phyloP scores from a whole-genome alignment of 2,329 filamentous ascomycete genomes.

The Daldinia eschscholtzii region DNA sequence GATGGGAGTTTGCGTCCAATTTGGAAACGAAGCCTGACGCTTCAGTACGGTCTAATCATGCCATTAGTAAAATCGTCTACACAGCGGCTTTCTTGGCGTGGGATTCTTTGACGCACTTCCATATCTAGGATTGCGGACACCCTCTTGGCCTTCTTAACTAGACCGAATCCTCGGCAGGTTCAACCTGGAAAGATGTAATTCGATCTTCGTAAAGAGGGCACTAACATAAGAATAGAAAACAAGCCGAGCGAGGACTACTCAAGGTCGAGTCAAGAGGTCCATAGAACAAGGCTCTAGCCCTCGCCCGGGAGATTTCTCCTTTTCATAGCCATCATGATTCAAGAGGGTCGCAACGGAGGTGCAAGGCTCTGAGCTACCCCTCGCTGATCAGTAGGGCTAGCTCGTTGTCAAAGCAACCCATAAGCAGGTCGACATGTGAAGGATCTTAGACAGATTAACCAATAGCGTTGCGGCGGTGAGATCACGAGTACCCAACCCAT shows the following conservation, averaged over 20 bases:
- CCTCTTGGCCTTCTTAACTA: constrained; percentile 6
- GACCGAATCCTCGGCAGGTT: constrained; percentile 14
- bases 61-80: constrained; percentile 28
- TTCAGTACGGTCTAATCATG: constrained; percentile 43
- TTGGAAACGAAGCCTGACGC: constrained; percentile 52
- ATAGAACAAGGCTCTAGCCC: constrained; percentile 1
- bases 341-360: constrained; percentile 29
- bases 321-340: constrained; percentile 33
- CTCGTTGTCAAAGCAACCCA: constrained; percentile 40
- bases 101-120: constrained; percentile 37
- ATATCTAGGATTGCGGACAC: constrained; percentile 24
- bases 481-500: constrained; percentile 39
- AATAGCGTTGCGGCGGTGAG: constrained; percentile 22
- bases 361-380: constrained; percentile 38
- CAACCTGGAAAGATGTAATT: not conserved
- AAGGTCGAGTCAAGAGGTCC: constrained; percentile 14
- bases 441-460: constrained; percentile 34
- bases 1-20: constrained; percentile 62
- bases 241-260: constrained; percentile 7
- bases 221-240: not conserved
- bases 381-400: constrained; percentile 40
- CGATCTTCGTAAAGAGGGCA: constrained; percentile 5
- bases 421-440: constrained; percentile 32
- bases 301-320: constrained; percentile 6
- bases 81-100: constrained; percentile 7